A percentile compares a stretch with the other conserved stretches of the same genome.
Evolutionary conservation across 768 basidiomycete species (phyloP).

Genomic region (Pleurotus platypus): DNA sequence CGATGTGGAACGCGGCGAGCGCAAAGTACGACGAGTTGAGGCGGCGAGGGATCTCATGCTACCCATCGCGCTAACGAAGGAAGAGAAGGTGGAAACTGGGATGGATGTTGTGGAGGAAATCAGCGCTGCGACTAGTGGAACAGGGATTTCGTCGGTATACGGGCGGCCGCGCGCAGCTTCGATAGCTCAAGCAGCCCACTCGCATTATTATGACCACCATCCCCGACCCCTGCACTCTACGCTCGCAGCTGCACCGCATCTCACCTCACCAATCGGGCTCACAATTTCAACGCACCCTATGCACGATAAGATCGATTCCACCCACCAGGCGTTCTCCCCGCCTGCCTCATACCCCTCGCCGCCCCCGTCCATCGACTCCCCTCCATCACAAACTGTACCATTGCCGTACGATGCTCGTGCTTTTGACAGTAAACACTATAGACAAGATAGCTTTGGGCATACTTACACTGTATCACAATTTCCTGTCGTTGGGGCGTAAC

Average conservation of each 20-base stretch:
- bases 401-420: slow-evolving; percentile 8
- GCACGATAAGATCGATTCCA: slow-evolving; percentile 4
- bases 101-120: slow-evolving; percentile 14
- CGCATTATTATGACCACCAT: slow-evolving; percentile 19
- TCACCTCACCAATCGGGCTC: slow-evolving; percentile 12
- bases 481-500: background rate
- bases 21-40: slow-evolving; percentile 75
- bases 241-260: background rate
- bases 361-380: slow-evolving; percentile 41
- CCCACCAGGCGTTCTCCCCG: slow-evolving; percentile 9
- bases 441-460: background rate
- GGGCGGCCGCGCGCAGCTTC: slow-evolving; percentile 35
- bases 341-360: slow-evolving; percentile 41
- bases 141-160: slow-evolving; percentile 30
- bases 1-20: slow-evolving; percentile 92
- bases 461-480: background rate
- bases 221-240: slow-evolving; percentile 7
- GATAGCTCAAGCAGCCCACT: slow-evolving; percentile 14
- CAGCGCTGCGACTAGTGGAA: slow-evolving; percentile 30
- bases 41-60: slow-evolving; percentile 66
- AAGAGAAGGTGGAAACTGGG: slow-evolving; percentile 33
- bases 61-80: slow-evolving; percentile 57
- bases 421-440: background rate
- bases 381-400: slow-evolving; percentile 18
- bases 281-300: slow-evolving; percentile 9